phyloP scores from a whole-genome alignment of 225 moss, liverwort and hornwort genomes.

The Neckera pumila region DNA sequence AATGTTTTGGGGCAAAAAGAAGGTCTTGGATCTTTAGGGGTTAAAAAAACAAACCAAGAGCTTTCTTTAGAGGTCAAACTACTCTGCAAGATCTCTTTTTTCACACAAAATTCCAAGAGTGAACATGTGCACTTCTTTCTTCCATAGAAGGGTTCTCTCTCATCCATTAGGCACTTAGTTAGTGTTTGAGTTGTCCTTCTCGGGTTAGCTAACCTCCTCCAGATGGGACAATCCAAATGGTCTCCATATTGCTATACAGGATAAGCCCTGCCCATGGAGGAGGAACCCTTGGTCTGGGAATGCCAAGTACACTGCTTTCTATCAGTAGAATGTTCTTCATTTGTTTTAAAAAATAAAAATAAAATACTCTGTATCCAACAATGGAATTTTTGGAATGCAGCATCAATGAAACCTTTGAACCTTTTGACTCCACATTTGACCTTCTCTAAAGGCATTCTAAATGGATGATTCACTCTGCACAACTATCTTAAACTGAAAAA shows the following conservation, averaged over 20 bases:
- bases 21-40: too few species aligned
- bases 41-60: not conserved
- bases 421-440: not conserved
- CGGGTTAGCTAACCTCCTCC: not conserved
- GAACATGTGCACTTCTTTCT: not conserved
- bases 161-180: not conserved
- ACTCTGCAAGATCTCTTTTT: rapidly evolving
- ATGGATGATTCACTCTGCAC: not conserved
- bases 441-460: not conserved
- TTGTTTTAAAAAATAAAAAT: not conserved
- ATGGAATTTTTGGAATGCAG: too few species aligned
- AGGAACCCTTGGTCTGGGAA: not conserved
- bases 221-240: not conserved
- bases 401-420: not conserved
- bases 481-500: not conserved
- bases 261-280: not conserved
- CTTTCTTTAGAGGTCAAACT: not conserved
- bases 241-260: not conserved
- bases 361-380: not conserved
- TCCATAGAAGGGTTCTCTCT: not conserved
- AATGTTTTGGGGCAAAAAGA: too few species aligned
- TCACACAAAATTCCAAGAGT: rapidly evolving
- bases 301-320: not conserved
- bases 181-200: rapidly evolving
- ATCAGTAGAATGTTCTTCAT: not conserved